Evolutionary conservation across 2,329 filamentous ascomycete species (phyloP).

Genomic region (Furcasterigmium furcatum): DNA sequence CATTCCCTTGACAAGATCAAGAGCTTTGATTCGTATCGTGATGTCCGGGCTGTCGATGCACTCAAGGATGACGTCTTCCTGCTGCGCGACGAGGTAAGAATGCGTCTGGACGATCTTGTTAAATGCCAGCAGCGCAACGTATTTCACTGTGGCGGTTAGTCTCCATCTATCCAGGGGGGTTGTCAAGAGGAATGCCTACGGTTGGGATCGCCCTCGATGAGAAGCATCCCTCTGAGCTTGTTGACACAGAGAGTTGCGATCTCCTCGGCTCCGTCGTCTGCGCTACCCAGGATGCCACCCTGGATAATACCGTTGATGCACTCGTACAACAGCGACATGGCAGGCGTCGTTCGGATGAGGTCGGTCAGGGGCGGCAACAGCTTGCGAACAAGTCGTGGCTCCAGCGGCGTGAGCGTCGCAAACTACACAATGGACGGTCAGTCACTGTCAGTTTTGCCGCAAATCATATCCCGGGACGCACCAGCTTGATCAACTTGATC

Average conservation of each 20-base stretch:
- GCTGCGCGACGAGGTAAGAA: conserved; percentile 81
- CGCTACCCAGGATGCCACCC: conserved; percentile 84
- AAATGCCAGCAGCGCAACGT: conserved; percentile 91
- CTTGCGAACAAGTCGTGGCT: conserved; percentile 88
- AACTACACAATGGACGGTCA: too few species aligned
- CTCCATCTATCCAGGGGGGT: too few species aligned
- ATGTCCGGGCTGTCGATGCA: conserved; percentile 96
- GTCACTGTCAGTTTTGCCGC: neutral
- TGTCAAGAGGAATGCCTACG: conserved; percentile 64
- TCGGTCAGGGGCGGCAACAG: conserved; percentile 85
- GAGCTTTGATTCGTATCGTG: conserved; percentile 87
- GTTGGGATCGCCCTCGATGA: conserved; percentile 90
- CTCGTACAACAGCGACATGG: conserved; percentile 97
- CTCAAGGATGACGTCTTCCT: conserved; percentile 94
- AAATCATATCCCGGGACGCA: conserved; percentile 32
- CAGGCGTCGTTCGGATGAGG: conserved; percentile 89
- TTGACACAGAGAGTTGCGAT: conserved; percentile 89
- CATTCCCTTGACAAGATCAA: conserved; percentile 92
- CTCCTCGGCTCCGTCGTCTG: conserved; percentile 84
- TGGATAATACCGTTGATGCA: conserved; percentile 99
- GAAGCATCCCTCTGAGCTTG: conserved; percentile 91
- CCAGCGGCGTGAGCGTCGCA: conserved; percentile 87
- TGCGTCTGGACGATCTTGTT: conserved; percentile 92
- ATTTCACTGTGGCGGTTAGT: conserved; percentile 66
- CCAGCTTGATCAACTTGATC: conserved; percentile 97